Base-by-base conservation (phyloP, 257 asterid genomes). In the Cordia subcordata region DNA sequence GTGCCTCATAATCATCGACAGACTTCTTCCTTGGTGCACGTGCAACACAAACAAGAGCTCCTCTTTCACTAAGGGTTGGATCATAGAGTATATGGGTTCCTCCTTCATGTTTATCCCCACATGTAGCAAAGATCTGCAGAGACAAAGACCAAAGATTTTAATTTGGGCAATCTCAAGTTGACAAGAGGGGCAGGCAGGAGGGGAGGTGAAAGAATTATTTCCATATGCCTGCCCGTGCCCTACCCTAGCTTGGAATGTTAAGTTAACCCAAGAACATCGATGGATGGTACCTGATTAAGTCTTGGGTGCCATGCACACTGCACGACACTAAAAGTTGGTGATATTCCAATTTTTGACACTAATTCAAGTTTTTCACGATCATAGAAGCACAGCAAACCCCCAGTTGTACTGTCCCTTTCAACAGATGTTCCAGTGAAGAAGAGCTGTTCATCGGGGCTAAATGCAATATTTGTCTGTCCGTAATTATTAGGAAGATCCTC, bases 21-120 rank as follows among this genome's bases (percentile, higher is more conserved):
- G 97, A 86, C 61, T 79, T 82, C 75, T 86, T 86, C 82, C 97
- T 76, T 11, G 99, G 99, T n/a, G 99, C 99, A 59, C 99, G 97
- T 5, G 93, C 94, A 65, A 88, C 96, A 50, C 99, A 92, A 60
- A 79, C 99, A 46, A 92, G 94, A 47, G 99, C 99, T 65, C 99
- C 99, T 73, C 96, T 86, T 69, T 82, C 95, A 44, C 97, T 92
- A 57, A 88, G 58, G 63, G 87, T 78, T 47, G 99, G 97, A 67
- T 92, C 97, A 22, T 92, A 92, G 38, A 92, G 79, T 63, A 88
- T 60, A 76, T 92, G 99, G 21, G 97, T 88, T 70, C 91, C 99
- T 59, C 97, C 99, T 66, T 84, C 87, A 23, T 53, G 93, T 67
- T 90, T 84, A 71, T 88, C 94, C 35, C 99, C 99, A 19, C 74